Evolutionary conservation across 2,329 filamentous ascomycete species (phyloP).

Genomic region (Microdochium paspali): DNA sequence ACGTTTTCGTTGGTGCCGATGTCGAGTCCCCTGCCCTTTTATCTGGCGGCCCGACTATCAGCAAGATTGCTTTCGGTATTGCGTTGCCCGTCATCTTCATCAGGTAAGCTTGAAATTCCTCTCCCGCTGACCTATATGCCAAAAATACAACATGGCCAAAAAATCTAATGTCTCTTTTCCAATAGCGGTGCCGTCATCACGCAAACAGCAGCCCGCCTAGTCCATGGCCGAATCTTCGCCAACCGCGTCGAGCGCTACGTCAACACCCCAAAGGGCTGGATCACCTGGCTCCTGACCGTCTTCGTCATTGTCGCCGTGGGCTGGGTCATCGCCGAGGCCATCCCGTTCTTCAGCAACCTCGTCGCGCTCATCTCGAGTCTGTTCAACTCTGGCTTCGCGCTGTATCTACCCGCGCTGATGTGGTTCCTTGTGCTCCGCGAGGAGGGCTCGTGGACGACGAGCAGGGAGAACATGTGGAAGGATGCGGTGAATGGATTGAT

Average conservation of each 20-base stretch:
- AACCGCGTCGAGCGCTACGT: slow-evolving; percentile 20
- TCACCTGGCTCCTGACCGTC: slow-evolving; percentile 49
- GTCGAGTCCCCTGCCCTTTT: slow-evolving; percentile 54
- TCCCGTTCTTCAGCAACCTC: slow-evolving; percentile 64
- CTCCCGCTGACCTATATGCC: neutral
- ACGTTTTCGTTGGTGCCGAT: slow-evolving; percentile 46
- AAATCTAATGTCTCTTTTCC: neutral
- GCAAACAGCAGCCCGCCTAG: slow-evolving; percentile 37
- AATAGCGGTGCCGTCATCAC: slow-evolving; percentile 52
- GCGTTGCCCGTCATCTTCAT: slow-evolving; percentile 56
- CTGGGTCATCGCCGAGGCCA: slow-evolving; percentile 63
- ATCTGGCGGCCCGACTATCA: slow-evolving; percentile 39
- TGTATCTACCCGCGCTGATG: slow-evolving; percentile 23
- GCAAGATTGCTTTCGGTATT: slow-evolving; percentile 52
- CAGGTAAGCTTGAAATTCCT: neutral
- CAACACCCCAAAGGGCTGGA: slow-evolving; percentile 22
- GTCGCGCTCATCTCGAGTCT: slow-evolving; percentile 43
- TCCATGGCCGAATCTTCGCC: slow-evolving; percentile 20
- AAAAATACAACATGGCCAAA: neutral
- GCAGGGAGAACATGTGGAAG: slow-evolving; percentile 15
- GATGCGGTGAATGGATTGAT: slow-evolving; percentile 13
- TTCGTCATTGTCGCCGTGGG: slow-evolving; percentile 49
- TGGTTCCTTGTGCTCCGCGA: slow-evolving; percentile 22
- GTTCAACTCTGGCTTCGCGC: slow-evolving; percentile 37
- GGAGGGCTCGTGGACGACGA: slow-evolving; percentile 16